Evolutionary conservation across 148 eudicot genomes (phyloP), one percentile per base, ranked within the genome.

Genomic region (Amaranthus cruentus): DNA sequence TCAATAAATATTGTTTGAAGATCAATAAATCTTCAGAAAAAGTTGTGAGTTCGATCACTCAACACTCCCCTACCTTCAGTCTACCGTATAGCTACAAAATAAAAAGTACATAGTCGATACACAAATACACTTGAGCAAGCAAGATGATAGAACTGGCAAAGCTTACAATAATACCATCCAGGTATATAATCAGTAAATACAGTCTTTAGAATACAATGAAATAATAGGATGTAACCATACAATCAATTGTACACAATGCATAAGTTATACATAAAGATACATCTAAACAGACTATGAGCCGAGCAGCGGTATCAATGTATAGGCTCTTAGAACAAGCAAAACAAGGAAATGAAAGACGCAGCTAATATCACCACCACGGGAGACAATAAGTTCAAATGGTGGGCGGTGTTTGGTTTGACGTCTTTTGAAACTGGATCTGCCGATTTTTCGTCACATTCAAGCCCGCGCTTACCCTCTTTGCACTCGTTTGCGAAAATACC

Each of bases 401-500:
- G 61, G 10, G 65, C 81, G 18, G 70, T 60, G 68, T 42, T 73
- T 70, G 72, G 0, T 62, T 62, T 69, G 60, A 76, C 66, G 13
- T 66, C 11, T 52, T 74, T 79, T 3, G 65, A 2, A 4, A 7
- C 69, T 2, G 14, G 12, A 28, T 51, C 1, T 6, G 14, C 18
- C 48, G 5, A 47, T 3, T 47, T 68, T 1, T 54, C 74, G n/a
- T 58, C 56, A 49, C 97, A 92, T 9, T 69, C 76, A 0, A 92
- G 84, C 61, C 97, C 97, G 4, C 87, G 43, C 65, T 88, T 76
- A 14, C 72, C 89, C 51, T 79, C 95, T 63, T 59, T 75, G 82
- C 97, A 92, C 75, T 86, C 9, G 70, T 82, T 83, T 9, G 97
- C 79, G 50, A 92, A 92, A 6, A 88, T 88, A 0, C 89, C 95